Evolutionary conservation across 1,139 yeast species (phyloP).

Genomic region (Zygosaccharomyces sapae): DNA sequence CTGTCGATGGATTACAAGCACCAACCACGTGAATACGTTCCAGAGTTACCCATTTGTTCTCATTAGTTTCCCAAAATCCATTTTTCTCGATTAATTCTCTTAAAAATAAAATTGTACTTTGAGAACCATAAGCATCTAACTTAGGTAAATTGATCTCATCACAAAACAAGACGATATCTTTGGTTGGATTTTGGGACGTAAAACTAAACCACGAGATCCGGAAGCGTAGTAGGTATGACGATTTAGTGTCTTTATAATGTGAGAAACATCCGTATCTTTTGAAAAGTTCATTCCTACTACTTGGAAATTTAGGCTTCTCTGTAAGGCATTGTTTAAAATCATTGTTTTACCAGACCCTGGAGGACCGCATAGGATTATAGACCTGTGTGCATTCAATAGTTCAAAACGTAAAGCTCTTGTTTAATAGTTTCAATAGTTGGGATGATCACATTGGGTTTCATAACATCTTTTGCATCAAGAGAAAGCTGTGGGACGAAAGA

Average conservation of each 20-base stretch:
- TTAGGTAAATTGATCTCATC: slow-evolving; percentile 89
- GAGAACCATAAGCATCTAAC: slow-evolving; percentile 71
- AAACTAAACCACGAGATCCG: slow-evolving; percentile 47
- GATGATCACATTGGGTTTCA: slow-evolving; percentile 60
- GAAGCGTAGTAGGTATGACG: slow-evolving; percentile 65
- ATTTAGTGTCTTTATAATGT: slow-evolving; percentile 62
- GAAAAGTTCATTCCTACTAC: slow-evolving; percentile 76
- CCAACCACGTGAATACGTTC: slow-evolving; percentile 77
- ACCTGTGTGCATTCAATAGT: slow-evolving; percentile 52
- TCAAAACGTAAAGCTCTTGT: slow-evolving; percentile 60
- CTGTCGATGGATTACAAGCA: slow-evolving; percentile 89
- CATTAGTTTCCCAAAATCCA: slow-evolving; percentile 72
- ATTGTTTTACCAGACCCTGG: slow-evolving; percentile 98
- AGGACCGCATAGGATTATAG: slow-evolving; percentile 85
- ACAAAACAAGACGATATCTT: slow-evolving; percentile 80
- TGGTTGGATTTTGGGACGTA: slow-evolving; percentile 63
- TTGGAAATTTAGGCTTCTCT: slow-evolving; percentile 55
- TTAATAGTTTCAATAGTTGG: slow-evolving; percentile 77
- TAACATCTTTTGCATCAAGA: slow-evolving; percentile 61
- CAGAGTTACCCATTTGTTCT: slow-evolving; percentile 64
- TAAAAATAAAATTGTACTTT: slow-evolving; percentile 65
- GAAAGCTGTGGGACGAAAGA: slow-evolving; percentile 44
- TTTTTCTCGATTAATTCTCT: slow-evolving; percentile 68
- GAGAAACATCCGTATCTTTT: slow-evolving; percentile 66
- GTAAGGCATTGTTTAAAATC: slow-evolving; percentile 71